Evolutionary conservation across 345 rosid species (phyloP), one percentile per base, ranked within the genome.

Genomic region (Cardiospermum halicacabum): DNA sequence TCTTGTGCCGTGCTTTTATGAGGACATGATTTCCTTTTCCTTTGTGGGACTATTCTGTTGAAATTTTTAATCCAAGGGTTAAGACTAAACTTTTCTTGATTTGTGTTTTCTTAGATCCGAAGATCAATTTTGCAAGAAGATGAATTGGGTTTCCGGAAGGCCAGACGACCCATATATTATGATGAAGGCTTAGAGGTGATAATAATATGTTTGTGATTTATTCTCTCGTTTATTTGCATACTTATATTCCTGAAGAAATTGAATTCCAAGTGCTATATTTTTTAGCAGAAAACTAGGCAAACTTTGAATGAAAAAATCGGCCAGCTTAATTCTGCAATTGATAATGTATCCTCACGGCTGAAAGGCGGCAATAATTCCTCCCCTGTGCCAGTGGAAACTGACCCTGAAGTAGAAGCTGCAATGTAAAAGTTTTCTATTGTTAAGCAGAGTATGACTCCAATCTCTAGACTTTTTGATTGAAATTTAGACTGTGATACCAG

Each of bases 131-230:
- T 88, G 47, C 83, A 79, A 69, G 97, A 88, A 75, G 87, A 93
- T 57, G 97, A 90, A 77, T 75, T 82, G 43, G 97, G 97, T 53
- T 88, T 90, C 66, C 74, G 80, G 66, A 81, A 56, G 74, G 87
- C 96, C 18, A 80, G 79, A 80, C 77, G 86, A 68, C 89, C 89
- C 53, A 73, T 82, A 1, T 93, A 93, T 65, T 88, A 86, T 56
- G 98, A 92, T 47, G 97, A 93, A 78, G 92, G 96, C 53, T 82
- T 89, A 69, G 96, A 88, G 88, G 96, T 84, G n/a, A n/a, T n/a
- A 75, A 72, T 56, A 25, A 43, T 28, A 16, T 25, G 25, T 48
- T 58, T 7, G 0, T 25, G 6, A 7, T 28, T 11, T 18, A 7
- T 43, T 65, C 25, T 18, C n/a, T 53, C 48, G 6, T 18, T 12